Evolutionary conservation across 2,329 filamentous ascomycete genomes (phyloP).

Genomic region (Xylariaceae sp.): DNA sequence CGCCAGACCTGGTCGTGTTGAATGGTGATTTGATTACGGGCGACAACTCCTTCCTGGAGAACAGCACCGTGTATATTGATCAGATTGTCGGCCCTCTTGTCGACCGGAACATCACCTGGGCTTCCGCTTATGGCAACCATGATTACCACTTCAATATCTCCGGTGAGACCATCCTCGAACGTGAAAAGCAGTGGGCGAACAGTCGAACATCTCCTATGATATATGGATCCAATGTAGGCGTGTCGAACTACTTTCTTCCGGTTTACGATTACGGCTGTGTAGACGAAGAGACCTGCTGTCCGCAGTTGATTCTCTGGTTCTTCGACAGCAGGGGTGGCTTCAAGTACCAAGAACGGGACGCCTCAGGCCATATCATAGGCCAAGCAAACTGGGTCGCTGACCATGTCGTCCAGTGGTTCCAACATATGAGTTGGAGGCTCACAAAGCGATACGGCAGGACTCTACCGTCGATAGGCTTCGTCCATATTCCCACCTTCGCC

Average conservation of each 20-base stretch:
- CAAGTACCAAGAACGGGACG: constrained; percentile 39
- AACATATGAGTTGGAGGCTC: constrained; percentile 31
- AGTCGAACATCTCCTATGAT: constrained; percentile 40
- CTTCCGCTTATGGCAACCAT: constrained; percentile 67
- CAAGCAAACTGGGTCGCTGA: constrained; percentile 43
- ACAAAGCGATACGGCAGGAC: constrained; percentile 29
- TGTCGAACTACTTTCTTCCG: constrained; percentile 45
- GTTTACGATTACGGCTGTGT: constrained; percentile 38
- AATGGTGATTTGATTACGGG: constrained; percentile 70
- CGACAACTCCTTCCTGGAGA: constrained; percentile 53
- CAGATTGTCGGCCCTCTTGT: constrained; percentile 55
- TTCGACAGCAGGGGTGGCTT: constrained; percentile 62
- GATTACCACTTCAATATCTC: constrained; percentile 57
- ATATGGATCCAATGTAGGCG: constrained; percentile 32
- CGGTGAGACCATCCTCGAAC: constrained; percentile 38
- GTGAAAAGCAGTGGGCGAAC: constrained; percentile 37
- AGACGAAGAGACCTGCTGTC: constrained; percentile 30
- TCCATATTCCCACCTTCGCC: constrained; percentile 44
- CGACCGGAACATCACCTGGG: constrained; percentile 52
- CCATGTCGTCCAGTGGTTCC: constrained; percentile 43
- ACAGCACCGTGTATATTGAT: constrained; percentile 55
- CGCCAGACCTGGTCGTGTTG: constrained; percentile 57
- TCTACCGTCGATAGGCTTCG: constrained; percentile 45
- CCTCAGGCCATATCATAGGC: constrained; percentile 28
- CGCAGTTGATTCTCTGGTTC: constrained; percentile 59